These are phyloP conservation scores for Stephanodiscus triporus DNA, from an alignment of 108 stramenopile species.

Conservation along the genomic window DNA sequence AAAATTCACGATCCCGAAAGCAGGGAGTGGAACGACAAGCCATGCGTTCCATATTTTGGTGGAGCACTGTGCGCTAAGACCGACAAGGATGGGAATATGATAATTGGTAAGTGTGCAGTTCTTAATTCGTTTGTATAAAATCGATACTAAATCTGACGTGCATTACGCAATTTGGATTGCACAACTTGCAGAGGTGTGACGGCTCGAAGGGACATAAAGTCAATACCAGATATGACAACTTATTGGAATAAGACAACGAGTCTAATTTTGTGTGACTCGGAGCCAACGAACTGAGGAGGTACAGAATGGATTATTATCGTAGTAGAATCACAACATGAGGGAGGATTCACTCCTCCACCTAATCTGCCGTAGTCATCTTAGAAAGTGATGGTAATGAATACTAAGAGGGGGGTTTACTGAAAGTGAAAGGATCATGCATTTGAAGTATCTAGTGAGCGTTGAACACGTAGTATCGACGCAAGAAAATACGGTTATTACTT, in stretches of 20 bases:
- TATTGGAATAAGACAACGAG: too few species aligned
- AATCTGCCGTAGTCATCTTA: too few species aligned
- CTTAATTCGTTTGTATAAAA: slow-evolving; percentile 20
- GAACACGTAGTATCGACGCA: background rate
- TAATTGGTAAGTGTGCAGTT: slow-evolving; percentile 11
- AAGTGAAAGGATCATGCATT: background rate
- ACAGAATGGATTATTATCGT: too few species aligned
- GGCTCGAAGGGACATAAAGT: too few species aligned
- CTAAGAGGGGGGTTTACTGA: background rate
- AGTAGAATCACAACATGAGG: too few species aligned
- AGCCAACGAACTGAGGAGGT: too few species aligned
- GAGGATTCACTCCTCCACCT: too few species aligned
- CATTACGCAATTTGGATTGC: background rate
- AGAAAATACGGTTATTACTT: too few species aligned
- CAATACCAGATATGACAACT: too few species aligned
- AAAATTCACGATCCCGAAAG: slow-evolving; percentile 50
- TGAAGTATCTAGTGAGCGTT: background rate
- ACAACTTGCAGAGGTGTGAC: too few species aligned
- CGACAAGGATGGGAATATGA: slow-evolving; percentile 57
- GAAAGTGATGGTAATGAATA: background rate
- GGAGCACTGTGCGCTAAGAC: slow-evolving; percentile 58
- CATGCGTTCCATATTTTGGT: slow-evolving; percentile 38
- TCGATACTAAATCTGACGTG: background rate
- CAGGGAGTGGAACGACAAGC: slow-evolving; percentile 59
- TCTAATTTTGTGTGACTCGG: too few species aligned